Conservation (phyloP, 2,329 filamentous ascomycete species). For the Ascochyta koolunga region DNA sequence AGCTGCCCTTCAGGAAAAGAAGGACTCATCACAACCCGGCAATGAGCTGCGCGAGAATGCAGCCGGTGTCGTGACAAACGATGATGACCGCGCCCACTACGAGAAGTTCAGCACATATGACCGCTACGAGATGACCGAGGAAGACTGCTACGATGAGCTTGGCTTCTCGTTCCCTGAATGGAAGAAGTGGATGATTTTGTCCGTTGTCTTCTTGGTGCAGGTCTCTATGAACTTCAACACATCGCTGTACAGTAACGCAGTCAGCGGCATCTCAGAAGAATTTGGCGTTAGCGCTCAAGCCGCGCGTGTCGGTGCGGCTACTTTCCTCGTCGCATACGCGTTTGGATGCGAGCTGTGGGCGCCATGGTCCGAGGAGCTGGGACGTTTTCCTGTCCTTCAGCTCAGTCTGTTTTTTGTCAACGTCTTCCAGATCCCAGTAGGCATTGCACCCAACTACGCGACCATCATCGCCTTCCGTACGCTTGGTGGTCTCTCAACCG, state of each 20-base stretch:
- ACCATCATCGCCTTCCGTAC: conserved; percentile 68
- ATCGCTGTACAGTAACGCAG: conserved; percentile 61
- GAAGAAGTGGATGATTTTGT: conserved; percentile 62
- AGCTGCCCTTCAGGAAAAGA: conserved; percentile 29
- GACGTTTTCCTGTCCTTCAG: conserved; percentile 77
- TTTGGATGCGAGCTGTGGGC: conserved; percentile 91
- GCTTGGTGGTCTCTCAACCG: conserved; percentile 56
- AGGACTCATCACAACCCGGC: conserved; percentile 27
- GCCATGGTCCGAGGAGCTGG: conserved; percentile 84
- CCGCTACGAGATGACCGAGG: conserved; percentile 57
- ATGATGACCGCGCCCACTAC: conserved; percentile 37
- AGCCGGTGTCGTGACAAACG: conserved; percentile 15
- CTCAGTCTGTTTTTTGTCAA: conserved; percentile 76
- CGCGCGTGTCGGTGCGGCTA: conserved; percentile 74
- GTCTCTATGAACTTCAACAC: conserved; percentile 66
- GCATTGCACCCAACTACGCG: conserved; percentile 73
- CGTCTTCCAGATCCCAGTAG: conserved; percentile 70
- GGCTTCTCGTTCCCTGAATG: conserved; percentile 56
- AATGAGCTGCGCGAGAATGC: conserved; percentile 29
- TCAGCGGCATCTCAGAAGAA: conserved; percentile 62
- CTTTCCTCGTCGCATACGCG: conserved; percentile 80
- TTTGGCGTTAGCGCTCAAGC: conserved; percentile 72
- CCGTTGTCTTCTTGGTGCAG: conserved; percentile 60
- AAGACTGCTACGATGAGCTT: conserved; percentile 57
- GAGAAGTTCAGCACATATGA: conserved; percentile 49